These are phyloP conservation scores for Entoloma clypeatum DNA, from an alignment of 1,284 basidiomycete species.

Conservation along the genomic window DNA sequence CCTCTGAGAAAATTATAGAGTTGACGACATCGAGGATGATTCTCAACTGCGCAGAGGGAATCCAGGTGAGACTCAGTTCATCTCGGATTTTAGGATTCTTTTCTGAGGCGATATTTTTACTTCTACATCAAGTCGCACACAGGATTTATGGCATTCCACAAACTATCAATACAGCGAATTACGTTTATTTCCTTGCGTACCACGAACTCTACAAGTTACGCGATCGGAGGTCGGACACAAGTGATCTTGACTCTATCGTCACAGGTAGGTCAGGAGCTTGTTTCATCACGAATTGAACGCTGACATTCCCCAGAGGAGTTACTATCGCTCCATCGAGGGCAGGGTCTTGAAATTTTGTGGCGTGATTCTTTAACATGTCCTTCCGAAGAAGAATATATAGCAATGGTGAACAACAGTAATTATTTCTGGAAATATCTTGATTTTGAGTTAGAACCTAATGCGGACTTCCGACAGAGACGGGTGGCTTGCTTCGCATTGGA, in stretches of 20 bases:
- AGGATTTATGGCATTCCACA: conserved; percentile 96
- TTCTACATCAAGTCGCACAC: conserved; percentile 73
- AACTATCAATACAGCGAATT: conserved; percentile 97
- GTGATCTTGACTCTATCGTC: conserved; percentile 62
- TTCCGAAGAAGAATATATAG: conserved; percentile 91
- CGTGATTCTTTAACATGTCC: conserved; percentile 90
- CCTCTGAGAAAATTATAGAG: conserved; percentile 40
- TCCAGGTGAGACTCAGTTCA: conserved; percentile 56
- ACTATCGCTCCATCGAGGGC: conserved; percentile 89
- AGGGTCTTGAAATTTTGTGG: conserved; percentile 95
- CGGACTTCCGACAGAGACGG: conserved; percentile 96
- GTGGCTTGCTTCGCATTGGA: conserved; percentile 89
- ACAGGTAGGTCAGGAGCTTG: conserved; percentile 43
- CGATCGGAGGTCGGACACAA: conserved; percentile 24
- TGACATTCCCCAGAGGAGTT: conserved; percentile 61
- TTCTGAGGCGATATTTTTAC: background rate
- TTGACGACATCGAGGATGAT: conserved; percentile 98
- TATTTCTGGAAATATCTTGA: no score
- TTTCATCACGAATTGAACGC: background rate
- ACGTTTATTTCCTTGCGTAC: conserved; percentile 91
- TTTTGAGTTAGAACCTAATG: background rate
- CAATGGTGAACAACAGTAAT: conserved; percentile 96
- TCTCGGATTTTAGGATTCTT: background rate
- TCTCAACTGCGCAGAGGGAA: conserved; percentile 85
- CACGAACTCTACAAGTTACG: conserved; percentile 70